Percentiles rank a stretch among this genome's conserved stretches.
Evolutionary conservation across 495 filamentous ascomycete genomes (phyloP).

Genomic region (Clavariopsis aquatica): DNA sequence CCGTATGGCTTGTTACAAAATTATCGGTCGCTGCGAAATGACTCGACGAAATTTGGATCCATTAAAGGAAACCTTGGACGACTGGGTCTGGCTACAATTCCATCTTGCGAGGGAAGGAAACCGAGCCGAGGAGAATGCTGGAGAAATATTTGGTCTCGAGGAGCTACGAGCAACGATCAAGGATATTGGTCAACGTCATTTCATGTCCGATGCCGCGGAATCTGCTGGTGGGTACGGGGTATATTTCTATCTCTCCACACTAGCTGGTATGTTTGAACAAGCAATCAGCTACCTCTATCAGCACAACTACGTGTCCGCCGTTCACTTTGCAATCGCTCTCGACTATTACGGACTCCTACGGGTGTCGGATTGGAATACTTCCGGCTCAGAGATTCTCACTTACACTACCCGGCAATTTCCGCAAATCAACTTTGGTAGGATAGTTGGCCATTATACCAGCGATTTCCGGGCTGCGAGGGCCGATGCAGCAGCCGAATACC

Average conservation of each 20-base stretch:
- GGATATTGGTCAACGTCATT: conserved; percentile 88
- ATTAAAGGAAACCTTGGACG: conserved; percentile 78
- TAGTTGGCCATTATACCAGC: conserved; percentile 91
- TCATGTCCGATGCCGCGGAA: conserved; percentile 70
- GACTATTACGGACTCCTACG: conserved; percentile 90
- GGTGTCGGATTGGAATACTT: conserved; percentile 69
- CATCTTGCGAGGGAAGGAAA: conserved; percentile 85
- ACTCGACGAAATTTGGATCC: conserved; percentile 73
- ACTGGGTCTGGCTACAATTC: conserved; percentile 98
- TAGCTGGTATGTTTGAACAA: conserved; percentile 93
- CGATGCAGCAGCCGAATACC: conserved; percentile 88
- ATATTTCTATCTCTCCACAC: conserved; percentile 86
- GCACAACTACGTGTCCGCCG: conserved; percentile 84
- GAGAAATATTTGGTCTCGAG: conserved; percentile 82
- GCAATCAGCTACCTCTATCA: conserved; percentile 87
- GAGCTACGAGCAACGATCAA: conserved; percentile 81
- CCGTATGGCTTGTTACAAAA: conserved; percentile 95
- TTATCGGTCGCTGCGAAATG: conserved; percentile 92
- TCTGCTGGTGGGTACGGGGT: conserved; percentile 74
- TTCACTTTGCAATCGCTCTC: conserved; percentile 90
- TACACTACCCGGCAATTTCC: conserved; percentile 73
- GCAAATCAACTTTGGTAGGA: conserved; percentile 90
- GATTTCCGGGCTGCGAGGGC: conserved; percentile 90
- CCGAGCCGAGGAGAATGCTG: conserved; percentile 76
- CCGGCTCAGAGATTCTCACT: conserved; percentile 70